Base-by-base conservation (phyloP, 2,329 filamentous ascomycete genomes). In the Fusarium sp. region DNA sequence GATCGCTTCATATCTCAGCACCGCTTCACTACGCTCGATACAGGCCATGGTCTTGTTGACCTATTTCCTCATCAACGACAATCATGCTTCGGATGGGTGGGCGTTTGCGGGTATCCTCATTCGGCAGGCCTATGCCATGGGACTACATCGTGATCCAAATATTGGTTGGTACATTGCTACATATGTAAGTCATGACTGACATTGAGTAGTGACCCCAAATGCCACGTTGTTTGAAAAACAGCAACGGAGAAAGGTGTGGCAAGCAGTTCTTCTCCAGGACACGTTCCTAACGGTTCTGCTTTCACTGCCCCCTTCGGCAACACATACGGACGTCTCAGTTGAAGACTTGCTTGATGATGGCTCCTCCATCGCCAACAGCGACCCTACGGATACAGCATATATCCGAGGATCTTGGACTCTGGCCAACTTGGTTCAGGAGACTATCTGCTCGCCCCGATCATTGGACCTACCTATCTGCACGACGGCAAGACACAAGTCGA, bases 51-150 rank as follows among this genome's bases (percentile, higher is more conserved):
- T 95, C 0, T 83, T 96, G 66, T 91, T 95, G 68, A 91, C 91
- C 0, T 95, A 95, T 79, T 96, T 96, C 76, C 86, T 96, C 38
- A 95, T 95, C 85, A 96, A 96, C 77, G 93, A 96, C 81, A 95
- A 95, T 77, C 93, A 95, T 77, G 93, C 93, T 5, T 94, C 92
- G 0, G 94, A 96, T 79, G 94, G 93, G 2, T 96, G 93, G 91
- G 92, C 93, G 0, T 96, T 95, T 85, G 92, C 92, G 0, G 94
- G 94, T 7, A 92, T 96, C 30, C 82, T 95, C 25, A 91, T 94
- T 73, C 88, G 93, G 30, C 94, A 96, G 81, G 90, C 93, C 0
- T 95, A 95, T 77, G 94, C 94, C 27, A 93, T 96, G 91, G 93
- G 94, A 0, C 82, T 96, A 14, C 93, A 96, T 80, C 90, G 94